Evolutionary conservation across 75 land plant genomes (phyloP).

Genomic region (Pinus tabuliformis): DNA sequence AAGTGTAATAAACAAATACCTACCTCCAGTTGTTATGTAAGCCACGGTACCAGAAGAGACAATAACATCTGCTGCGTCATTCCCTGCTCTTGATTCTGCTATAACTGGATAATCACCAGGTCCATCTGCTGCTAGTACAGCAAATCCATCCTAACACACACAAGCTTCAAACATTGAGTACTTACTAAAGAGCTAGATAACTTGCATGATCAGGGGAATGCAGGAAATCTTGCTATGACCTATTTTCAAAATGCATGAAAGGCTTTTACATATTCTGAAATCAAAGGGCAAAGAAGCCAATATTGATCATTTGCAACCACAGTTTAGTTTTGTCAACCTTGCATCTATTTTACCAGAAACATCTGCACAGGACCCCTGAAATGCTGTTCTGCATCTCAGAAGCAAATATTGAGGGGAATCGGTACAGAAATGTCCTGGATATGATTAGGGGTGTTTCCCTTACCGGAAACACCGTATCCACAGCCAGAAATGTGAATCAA

Average conservation of each 20-base stretch:
- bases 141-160: conserved; percentile 91
- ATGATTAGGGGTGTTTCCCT: neutral
- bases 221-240: neutral
- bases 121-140: conserved; percentile 94
- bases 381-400: neutral
- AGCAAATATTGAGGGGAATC: neutral
- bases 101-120: conserved; percentile 91
- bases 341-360: neutral
- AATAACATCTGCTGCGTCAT: conserved; percentile 64
- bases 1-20: conserved; percentile 3
- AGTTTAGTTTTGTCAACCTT: neutral
- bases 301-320: neutral
- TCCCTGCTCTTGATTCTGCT: conserved; percentile 90
- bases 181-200: neutral
- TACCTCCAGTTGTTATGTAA: conserved; percentile 99
- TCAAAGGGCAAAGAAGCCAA: neutral
- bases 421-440: neutral
- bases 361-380: neutral
- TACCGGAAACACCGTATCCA: neutral
- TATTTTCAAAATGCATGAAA: neutral
- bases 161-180: neutral
- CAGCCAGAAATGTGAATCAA: neutral
- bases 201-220: neutral
- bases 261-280: neutral
- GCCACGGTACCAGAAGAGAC: conserved; percentile 84